Base-by-base conservation (phyloP, 768 basidiomycete species). In the Krasilnikovozyma curviuscula region DNA sequence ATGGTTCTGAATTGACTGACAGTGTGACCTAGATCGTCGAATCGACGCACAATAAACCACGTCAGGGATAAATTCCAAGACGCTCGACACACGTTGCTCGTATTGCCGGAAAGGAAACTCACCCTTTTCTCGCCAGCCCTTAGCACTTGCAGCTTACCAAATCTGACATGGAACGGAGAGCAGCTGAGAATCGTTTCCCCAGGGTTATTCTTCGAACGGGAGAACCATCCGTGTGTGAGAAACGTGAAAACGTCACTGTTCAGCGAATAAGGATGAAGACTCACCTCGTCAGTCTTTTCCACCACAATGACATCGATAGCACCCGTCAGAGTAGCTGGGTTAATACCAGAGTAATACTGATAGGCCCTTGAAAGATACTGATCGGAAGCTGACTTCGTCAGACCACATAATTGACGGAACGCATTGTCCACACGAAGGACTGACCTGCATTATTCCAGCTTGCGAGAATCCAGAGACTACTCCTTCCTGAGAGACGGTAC, bases 261-360 rank as follows among this genome's bases (percentile, higher is more conserved):
- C n/a, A n/a, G n/a, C n/a, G n/a, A n/a, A n/a, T n/a, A n/a, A n/a
- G n/a, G n/a, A n/a, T n/a, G 18, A 19, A 30, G 28, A 30, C 57
- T 46, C 33, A 58, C 61, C 55, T 71, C 69, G n/a, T 73, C 67
- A 21, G 75, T 77, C 40, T 79, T 75, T 54, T 79, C 76, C 40
- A 98, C 76, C 56, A 97, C 91, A 59, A 98, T 88, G 65, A 98
- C 84, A 72, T 98, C 91, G 72, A 97, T 93, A 37, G 93, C 93
- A 38, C 93, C 91, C 4, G 89, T 93, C 49, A 98, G 75, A 0
- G 93, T 98, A 0, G 91, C 79, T 0, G 93, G 88, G 58, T 98
- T 98, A 54, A 93, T 83, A 34, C 63, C 63, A 21, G 65, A 66
- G 55, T 66, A 66, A 49, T 63, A 66, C 45, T 59, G 63, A 47